Percentiles rank a stretch among this genome's conserved stretches.
These are phyloP conservation scores for Epicoccum sorghinum DNA, from an alignment of 2,329 filamentous ascomycete genomes.

Conservation along the genomic window DNA sequence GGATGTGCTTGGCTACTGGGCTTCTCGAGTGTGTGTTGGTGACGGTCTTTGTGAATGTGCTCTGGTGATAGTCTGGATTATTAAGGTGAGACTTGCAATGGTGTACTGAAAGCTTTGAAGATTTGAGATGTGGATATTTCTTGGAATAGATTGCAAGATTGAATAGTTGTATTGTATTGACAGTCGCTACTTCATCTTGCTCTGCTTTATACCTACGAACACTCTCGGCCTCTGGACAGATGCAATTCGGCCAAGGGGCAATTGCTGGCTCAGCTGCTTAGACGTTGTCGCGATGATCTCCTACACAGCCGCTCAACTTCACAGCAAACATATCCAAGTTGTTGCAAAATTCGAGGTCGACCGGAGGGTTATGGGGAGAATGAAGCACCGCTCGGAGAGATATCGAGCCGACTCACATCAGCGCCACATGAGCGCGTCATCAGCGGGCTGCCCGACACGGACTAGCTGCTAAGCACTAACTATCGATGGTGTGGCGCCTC, in stretches of 20 bases:
- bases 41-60: too few species aligned
- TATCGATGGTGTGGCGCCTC: not conserved
- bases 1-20: too few species aligned
- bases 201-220: not conserved
- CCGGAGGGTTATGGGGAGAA: not conserved
- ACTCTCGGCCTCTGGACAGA: not conserved
- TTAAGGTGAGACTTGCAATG: not conserved
- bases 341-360: not conserved
- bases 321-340: not conserved
- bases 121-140: not conserved
- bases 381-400: conserved; percentile 1
- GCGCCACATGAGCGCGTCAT: not conserved
- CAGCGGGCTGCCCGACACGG: not conserved
- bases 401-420: conserved; percentile 6
- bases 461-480: not conserved
- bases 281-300: not conserved
- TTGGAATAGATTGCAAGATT: too few species aligned
- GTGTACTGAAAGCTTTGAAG: not conserved
- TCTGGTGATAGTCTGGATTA: too few species aligned
- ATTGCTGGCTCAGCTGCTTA: not conserved
- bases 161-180: not conserved
- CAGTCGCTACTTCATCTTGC: not conserved
- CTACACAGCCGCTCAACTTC: not conserved
- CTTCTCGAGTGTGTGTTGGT: too few species aligned
- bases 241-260: not conserved